Percentiles rank a stretch among this genome's conserved stretches.
Conservation (phyloP, 345 rosid species). For the Geranium rotundifolium region DNA sequence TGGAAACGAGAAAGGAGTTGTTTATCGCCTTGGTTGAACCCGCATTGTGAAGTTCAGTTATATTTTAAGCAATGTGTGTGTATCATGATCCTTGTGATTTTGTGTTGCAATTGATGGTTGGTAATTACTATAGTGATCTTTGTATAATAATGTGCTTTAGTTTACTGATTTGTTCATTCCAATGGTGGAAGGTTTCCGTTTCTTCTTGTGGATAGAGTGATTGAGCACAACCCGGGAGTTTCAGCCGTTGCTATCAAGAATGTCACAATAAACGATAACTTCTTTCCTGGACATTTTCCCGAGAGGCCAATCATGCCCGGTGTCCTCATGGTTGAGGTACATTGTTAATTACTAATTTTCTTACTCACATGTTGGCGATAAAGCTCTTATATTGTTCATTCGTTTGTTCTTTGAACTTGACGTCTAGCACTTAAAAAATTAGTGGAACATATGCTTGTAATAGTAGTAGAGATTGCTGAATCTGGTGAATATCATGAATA, state of each 20-base stretch:
- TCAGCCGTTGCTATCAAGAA: constrained; percentile 94
- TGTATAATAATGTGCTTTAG: neutral
- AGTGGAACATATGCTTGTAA: too few species aligned
- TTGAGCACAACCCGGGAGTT: constrained; percentile 86
- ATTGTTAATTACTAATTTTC: neutral
- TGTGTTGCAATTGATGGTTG: neutral
- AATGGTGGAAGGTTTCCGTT: constrained; percentile 69
- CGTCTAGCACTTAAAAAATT: too few species aligned
- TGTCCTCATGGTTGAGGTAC: constrained; percentile 97
- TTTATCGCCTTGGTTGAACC: neutral
- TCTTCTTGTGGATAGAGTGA: constrained; percentile 93
- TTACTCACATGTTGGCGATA: neutral
- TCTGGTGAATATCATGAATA: too few species aligned
- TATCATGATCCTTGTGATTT: neutral
- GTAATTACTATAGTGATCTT: neutral
- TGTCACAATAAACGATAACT: constrained; percentile 94
- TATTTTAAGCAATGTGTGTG: neutral
- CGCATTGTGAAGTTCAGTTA: neutral
- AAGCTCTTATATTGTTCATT: neutral
- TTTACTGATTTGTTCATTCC: neutral
- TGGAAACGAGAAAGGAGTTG: too few species aligned
- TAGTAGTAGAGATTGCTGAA: too few species aligned
- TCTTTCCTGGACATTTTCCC: constrained; percentile 99
- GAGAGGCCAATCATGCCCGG: constrained; percentile 99
- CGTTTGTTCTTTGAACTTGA: neutral